Evolutionary conservation across 805 yeast species (phyloP), one percentile per base, ranked within the genome.

Genomic region (Dipodascopsis uninucleata): DNA sequence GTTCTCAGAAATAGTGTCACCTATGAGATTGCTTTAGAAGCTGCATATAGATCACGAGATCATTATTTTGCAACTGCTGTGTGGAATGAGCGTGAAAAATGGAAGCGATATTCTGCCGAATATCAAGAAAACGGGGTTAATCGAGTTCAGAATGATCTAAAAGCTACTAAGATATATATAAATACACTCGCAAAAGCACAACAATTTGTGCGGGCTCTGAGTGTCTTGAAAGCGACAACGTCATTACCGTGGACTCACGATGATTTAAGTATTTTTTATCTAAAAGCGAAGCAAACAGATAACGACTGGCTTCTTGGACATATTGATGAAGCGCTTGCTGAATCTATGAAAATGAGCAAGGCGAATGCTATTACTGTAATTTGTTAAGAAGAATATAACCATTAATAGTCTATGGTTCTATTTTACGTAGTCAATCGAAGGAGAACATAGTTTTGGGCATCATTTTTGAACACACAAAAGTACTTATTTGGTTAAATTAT

Each of bases 1-100:
- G 52, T 74, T 3, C 59, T 68, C 9, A 64, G 81, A 22, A 68
- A 66, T 45, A 73, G 78, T 31, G 61, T 72, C 26, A 60, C 79
- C 1, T 87, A 83, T 59, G 74, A 73, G 39, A 67, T 80, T 23
- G 80, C 84, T 6, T 65, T 86, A 57, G 71, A 75, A 45, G 90
- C 90, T 1, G 85, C 90, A 1, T 72, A 74, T 9, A 68, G 70
- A 36, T 75, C 75, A 58, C 69, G 71, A 31, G 75, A 81, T 56
- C 62, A 72, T 31, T 69, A 68, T 0, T 76, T 82, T 59, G 89
- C 88, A 3, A 78, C 78, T 44, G 62, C 65, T 21, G 69, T 85
- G 1, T 88, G 96, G 95, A 63, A 66, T 1, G 95, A 85, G 58
- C 75, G 97, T 57, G 96, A 96, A 2, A 49, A 61, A 18, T 87